Evolutionary conservation across 108 stramenopile genomes (phyloP).

Genomic region (Chaetoceros muelleri): DNA sequence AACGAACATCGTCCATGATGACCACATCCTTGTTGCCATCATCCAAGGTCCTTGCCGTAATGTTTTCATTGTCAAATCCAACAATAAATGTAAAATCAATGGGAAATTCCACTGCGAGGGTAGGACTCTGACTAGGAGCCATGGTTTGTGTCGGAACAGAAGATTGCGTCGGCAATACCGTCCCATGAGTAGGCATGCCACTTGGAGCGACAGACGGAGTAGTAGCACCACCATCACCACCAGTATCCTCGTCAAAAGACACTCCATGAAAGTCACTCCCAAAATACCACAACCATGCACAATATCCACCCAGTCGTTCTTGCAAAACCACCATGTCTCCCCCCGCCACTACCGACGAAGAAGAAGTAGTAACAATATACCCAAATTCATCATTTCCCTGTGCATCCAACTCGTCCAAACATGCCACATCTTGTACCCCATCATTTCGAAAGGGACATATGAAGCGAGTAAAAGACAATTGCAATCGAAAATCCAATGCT

Average conservation of each 20-base stretch:
- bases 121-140: not conserved
- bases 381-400: not conserved
- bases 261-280: not conserved
- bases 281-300: not conserved
- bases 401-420: not conserved
- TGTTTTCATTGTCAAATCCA: not conserved
- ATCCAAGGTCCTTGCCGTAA: not conserved
- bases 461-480: not conserved
- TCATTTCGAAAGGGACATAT: no score
- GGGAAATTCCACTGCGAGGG: not conserved
- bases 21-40: not conserved
- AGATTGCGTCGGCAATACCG: not conserved
- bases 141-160: not conserved
- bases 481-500: not conserved
- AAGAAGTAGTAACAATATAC: not conserved
- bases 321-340: not conserved
- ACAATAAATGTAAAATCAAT: not conserved
- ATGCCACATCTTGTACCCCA: not conserved
- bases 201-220: not conserved
- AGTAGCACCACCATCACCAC: not conserved
- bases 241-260: no score
- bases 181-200: not conserved
- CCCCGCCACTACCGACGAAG: no score
- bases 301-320: not conserved
- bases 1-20: not conserved